Evolutionary conservation across 2,329 filamentous ascomycete species (phyloP), one percentile per base, ranked within the genome.

Genomic region (Exophiala sp.): DNA sequence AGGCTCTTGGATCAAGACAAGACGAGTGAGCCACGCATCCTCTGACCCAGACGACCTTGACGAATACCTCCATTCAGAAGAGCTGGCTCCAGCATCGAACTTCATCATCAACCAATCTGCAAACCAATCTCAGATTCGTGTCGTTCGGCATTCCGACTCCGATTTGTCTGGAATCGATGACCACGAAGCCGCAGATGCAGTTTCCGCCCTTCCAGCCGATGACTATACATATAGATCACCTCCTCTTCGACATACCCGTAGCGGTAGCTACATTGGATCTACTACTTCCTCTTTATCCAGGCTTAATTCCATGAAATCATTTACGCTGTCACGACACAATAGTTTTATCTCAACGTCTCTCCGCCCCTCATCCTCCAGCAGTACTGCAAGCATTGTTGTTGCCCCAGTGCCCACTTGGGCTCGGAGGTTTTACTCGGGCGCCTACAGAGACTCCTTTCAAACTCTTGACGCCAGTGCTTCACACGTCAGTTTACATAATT

Each of bases 381-480:
- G 71, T 51, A 66, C 69, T 19, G 57, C 72, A 22, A 59, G 71
- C 43, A 66, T 65, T 64, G 30, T 57, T 57, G 30, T 56, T 58
- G 14, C 65, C 73, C 37, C 58, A 55, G 18, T 66, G 73, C 37
- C 75, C 1, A 65, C 70, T 6, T 78, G 75, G 65, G 69, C 67
- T 34, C 81, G 75, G 58, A 69, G 87, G 13, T 89, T 88, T 66
- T 89, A 89, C 64, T 62, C 60, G 9, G 58, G 58, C 27, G 46
- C 57, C 24, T 61, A 61, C 47, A 53, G 41, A 18, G 55, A 61
- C 19, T 56, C 57, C 2, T 59, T 61, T 34, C 49, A 56, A 13
- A 53, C 52, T 44, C 46, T 61, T 22, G 52, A 56, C 44, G 30
- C 52, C 19, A 58, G 45, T 35, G 43, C 43, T 18, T 57, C 57